Percentiles rank a stretch among this genome's conserved stretches.
phyloP scores from a whole-genome alignment of 306 rosid genomes.

The Ochetophila trinervis region DNA sequence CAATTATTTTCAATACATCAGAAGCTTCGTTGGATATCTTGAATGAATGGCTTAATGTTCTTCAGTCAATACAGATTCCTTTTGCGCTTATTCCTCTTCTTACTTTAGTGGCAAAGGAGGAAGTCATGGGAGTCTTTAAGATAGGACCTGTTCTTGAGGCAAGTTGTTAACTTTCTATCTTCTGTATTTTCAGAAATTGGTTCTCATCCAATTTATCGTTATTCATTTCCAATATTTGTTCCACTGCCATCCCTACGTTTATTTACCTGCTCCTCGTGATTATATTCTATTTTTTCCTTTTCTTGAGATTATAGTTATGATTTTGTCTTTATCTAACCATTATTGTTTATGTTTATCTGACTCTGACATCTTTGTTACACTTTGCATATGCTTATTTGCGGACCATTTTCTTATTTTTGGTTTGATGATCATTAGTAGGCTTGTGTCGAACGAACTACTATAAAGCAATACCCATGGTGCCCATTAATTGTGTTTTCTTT shows the following conservation, averaged over 20 bases:
- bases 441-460: too few relatives aligned
- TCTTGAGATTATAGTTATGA: background rate
- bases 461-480: too few relatives aligned
- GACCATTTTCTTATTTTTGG: background rate
- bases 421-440: too few relatives aligned
- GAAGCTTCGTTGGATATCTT: constrained; percentile 70
- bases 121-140: constrained; percentile 78
- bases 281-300: background rate
- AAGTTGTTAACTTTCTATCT: constrained; percentile 23
- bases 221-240: background rate
- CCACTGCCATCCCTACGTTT: background rate
- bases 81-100: constrained; percentile 90
- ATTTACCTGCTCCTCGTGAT: background rate
- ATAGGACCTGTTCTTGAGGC: constrained; percentile 77
- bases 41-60: constrained; percentile 93
- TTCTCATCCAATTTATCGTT: background rate
- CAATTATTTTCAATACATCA: constrained; percentile 64
- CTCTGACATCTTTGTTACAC: too few relatives aligned
- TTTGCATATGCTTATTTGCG: background rate
- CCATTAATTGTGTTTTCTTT: too few relatives aligned
- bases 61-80: constrained; percentile 88
- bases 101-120: constrained; percentile 76
- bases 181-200: background rate
- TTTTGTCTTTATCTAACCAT: too few relatives aligned
- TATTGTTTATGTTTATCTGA: too few relatives aligned